Percentiles rank a stretch among this genome's conserved stretches.
Evolutionary conservation across 495 filamentous ascomycete genomes (phyloP).

Genomic region (Xylaria telfairii): DNA sequence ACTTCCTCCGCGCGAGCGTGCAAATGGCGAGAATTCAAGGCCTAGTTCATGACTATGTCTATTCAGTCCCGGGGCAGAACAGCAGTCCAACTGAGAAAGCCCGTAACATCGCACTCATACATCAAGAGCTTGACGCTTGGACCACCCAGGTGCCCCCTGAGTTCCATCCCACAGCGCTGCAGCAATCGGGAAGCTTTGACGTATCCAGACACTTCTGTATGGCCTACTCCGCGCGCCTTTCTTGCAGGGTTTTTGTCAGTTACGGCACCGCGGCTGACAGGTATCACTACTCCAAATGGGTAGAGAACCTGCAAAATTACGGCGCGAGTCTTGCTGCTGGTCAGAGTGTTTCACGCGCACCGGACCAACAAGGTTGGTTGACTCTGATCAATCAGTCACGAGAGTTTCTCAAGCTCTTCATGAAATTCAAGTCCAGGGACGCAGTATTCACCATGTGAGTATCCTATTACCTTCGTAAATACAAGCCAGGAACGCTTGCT

Average conservation of each 20-base stretch:
- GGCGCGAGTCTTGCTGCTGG: constrained; percentile 3
- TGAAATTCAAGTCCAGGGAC: constrained; percentile 1
- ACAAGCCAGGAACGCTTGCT: background rate
- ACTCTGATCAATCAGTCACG: background rate
- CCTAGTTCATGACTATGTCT: constrained; percentile 23
- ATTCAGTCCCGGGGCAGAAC: background rate
- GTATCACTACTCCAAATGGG: constrained; percentile 6
- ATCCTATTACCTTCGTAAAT: background rate
- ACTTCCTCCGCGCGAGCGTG: constrained; percentile 23
- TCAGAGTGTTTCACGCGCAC: background rate
- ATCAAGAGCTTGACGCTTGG: constrained; percentile 11
- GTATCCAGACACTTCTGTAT: constrained; percentile 22
- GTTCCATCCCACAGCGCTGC: background rate
- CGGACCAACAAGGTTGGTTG: background rate
- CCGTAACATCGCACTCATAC: background rate
- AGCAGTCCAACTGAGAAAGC: background rate
- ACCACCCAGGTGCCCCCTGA: constrained; percentile 2
- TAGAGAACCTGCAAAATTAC: background rate
- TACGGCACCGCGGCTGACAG: background rate
- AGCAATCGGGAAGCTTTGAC: background rate
- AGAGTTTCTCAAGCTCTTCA: constrained; percentile 8
- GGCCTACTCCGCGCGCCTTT: constrained; percentile 12
- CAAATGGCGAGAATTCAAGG: constrained; percentile 28
- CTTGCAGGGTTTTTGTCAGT: constrained; percentile 1
- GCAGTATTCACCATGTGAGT: constrained; percentile 18